Conservation (phyloP, 2,329 filamentous ascomycete genomes). For the Albophoma yamanashiensis region DNA sequence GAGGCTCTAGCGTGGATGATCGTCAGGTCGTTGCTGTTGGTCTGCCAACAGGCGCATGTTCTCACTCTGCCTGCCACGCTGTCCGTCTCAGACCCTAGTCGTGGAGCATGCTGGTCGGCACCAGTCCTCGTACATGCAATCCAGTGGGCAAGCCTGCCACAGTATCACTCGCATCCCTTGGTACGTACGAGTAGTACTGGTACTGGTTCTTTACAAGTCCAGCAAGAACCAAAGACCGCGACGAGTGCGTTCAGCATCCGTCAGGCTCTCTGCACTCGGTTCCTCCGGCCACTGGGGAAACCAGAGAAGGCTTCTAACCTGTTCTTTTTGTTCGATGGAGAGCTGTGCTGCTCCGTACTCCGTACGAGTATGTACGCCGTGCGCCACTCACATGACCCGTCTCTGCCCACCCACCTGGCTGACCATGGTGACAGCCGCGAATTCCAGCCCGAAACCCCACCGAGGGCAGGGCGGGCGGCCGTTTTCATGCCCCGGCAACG, state of each 20-base stretch:
- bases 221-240: no score
- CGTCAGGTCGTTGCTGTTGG: neutral
- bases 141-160: neutral
- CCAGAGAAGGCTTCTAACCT: neutral
- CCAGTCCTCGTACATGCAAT: neutral
- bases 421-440: neutral
- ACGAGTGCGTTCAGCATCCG: neutral
- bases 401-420: neutral
- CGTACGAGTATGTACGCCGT: no score
- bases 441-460: neutral
- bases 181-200: no score
- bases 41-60: neutral
- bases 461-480: neutral
- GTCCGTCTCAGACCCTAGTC: neutral
- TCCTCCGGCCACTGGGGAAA: no score
- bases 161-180: neutral
- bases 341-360: no score
- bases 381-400: neutral
- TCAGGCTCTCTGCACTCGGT: neutral
- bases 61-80: neutral
- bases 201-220: no score
- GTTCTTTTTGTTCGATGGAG: neutral
- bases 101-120: neutral
- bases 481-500: no score
- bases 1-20: neutral